These are phyloP conservation scores for Citrus hindsii DNA, from an alignment of 345 rosid species.

Conservation along the genomic window DNA sequence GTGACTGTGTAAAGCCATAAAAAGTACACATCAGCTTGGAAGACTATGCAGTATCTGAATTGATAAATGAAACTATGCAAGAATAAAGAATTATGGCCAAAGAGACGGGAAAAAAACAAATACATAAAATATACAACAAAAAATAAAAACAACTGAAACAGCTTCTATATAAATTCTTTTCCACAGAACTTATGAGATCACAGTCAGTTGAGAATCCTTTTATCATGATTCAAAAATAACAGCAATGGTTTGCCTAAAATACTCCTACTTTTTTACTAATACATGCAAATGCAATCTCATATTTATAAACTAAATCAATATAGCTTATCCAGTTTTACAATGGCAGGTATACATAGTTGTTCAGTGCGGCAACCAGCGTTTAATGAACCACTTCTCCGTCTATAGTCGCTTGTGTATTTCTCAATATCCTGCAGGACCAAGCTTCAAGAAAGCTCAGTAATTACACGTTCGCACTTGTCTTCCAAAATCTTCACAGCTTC, in stretches of 20 bases:
- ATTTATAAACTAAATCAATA: neutral
- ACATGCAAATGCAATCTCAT: neutral
- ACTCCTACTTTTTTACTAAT: neutral
- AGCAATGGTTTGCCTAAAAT: neutral
- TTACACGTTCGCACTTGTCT: conserved; percentile 71
- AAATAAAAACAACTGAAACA: neutral
- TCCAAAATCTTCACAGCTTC: conserved; percentile 94
- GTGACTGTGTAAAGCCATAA: neutral
- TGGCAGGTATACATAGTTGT: neutral
- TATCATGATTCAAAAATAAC: neutral
- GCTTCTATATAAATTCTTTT: neutral
- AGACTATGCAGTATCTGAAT: neutral
- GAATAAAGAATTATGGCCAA: neutral
- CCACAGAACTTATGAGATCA: neutral
- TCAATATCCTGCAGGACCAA: neutral
- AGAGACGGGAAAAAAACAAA: neutral
- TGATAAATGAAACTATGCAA: neutral
- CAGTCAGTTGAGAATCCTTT: neutral
- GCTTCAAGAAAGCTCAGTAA: conserved; percentile 64
- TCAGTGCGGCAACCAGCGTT: neutral
- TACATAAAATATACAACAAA: too few species aligned
- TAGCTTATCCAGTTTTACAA: neutral
- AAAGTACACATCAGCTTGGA: neutral
- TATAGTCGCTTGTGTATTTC: neutral
- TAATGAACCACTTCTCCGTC: neutral